A percentile compares a stretch with the other conserved stretches of the same genome.
Conservation (phyloP, 2,329 filamentous ascomycete species). For the Microdochium nivale region DNA sequence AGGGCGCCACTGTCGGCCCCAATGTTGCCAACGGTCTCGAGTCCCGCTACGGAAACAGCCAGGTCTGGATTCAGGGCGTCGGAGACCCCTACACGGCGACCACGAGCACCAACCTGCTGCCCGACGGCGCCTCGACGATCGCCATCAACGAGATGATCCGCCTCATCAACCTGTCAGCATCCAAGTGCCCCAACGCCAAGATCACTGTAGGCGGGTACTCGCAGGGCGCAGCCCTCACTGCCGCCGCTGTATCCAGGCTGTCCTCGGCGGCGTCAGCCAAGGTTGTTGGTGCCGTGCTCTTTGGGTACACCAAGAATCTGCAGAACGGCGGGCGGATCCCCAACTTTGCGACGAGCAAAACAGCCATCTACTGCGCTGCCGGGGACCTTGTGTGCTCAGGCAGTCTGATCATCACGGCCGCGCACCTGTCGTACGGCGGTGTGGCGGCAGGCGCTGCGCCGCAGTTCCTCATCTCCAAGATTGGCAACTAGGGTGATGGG, state of each 20-base stretch:
- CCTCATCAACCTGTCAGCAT: constrained; percentile 17
- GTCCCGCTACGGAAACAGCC: constrained; percentile 1
- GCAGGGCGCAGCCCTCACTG: constrained; percentile 28
- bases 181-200: constrained; percentile 21
- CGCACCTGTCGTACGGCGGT: constrained; percentile 26
- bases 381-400: constrained; percentile 28
- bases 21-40: constrained; percentile 5
- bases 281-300: constrained; percentile 25
- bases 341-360: constrained; percentile 24
- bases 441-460: constrained; percentile 12
- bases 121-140: constrained; percentile 15
- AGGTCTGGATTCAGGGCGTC: constrained; percentile 7
- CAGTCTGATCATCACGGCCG: constrained; percentile 21
- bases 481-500: constrained; percentile 6
- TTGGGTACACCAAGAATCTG: constrained; percentile 25
- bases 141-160: constrained; percentile 16
- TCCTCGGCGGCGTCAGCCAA: constrained; percentile 10
- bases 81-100: constrained; percentile 18
- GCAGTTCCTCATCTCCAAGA: constrained; percentile 11
- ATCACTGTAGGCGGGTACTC: constrained; percentile 22
- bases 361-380: constrained; percentile 29
- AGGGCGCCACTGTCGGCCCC: constrained; percentile 5
- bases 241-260: constrained; percentile 24
- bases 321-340: constrained; percentile 26
- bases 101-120: constrained; percentile 17